These are phyloP conservation scores for Aspergillus pseudoglaucus DNA, from an alignment of 2,329 filamentous ascomycete species.

Conservation along the genomic window DNA sequence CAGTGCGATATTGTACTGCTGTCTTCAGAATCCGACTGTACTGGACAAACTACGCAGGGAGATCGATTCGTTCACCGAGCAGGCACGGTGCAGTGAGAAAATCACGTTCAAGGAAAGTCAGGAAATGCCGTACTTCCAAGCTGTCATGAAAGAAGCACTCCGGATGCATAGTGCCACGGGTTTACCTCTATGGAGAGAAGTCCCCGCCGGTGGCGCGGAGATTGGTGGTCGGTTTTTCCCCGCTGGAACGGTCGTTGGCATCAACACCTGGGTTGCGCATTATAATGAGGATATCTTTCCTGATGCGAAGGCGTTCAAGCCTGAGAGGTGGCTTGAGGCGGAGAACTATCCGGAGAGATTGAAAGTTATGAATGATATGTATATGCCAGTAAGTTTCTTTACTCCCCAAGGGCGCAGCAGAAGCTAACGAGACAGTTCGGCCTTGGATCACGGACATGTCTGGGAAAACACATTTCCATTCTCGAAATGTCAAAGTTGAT, in stretches of 20 bases:
- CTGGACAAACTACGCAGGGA: conserved; percentile 25
- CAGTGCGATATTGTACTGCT: conserved; percentile 39
- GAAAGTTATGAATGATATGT: conserved; percentile 32
- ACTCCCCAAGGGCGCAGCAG: no score
- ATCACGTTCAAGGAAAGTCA: conserved; percentile 36
- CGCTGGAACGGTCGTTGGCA: conserved; percentile 37
- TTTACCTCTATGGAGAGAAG: conserved; percentile 45
- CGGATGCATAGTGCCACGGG: conserved; percentile 46
- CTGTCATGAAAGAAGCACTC: conserved; percentile 49
- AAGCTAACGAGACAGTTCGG: conserved; percentile 24
- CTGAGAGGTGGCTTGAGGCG: conserved; percentile 42
- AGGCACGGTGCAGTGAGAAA: conserved; percentile 16
- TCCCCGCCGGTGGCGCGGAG: conserved; percentile 40
- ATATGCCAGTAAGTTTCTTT: conserved; percentile 36
- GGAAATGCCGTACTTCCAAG: conserved; percentile 47
- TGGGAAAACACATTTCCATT: conserved; percentile 33
- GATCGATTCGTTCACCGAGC: conserved; percentile 22
- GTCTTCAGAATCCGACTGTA: conserved; percentile 30
- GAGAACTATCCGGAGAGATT: conserved; percentile 23
- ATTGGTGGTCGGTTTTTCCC: conserved; percentile 40
- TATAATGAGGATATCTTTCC: conserved; percentile 39
- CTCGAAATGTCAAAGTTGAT: conserved; percentile 34
- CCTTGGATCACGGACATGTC: conserved; percentile 25
- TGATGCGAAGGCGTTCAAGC: conserved; percentile 39
- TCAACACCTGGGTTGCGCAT: conserved; percentile 42